Base-by-base conservation (phyloP, 768 basidiomycete species). In the Auriscalpium orientale region DNA sequence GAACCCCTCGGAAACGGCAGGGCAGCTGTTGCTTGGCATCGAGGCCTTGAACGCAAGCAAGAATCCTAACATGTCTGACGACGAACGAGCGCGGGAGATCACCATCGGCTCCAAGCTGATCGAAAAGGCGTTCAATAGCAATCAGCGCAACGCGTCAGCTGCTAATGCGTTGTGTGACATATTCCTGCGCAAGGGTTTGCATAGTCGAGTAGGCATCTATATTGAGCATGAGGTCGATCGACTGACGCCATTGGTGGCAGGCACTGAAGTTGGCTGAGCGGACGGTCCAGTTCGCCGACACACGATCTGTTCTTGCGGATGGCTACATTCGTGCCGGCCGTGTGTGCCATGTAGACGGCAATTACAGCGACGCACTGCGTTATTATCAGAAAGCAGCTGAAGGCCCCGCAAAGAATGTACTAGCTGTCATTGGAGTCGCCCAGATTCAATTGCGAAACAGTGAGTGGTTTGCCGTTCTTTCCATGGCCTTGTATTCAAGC, bases 191-290 rank as follows among this genome's bases (percentile, higher is more conserved):
- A 90, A 87, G 65, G 83, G 83, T 2, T 81, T 84, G 50, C 72
- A 79, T 46, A 74, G 78, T 57, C 77, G 80, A 59, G 91, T 85
- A 58, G 40, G 76, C 68, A 4, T 11, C n/a, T 40, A 21, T 45
- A 22, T 20, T 16, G 8, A 37, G 10, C 48, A 10, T 38, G 15
- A 34, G 16, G 1, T 6, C n/a, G 3, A 22, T 40, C 15, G 28
- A 18, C 43, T 22, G 55, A 53, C 15, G 60, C 33, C 22, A 49
- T 18, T 46, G 52, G 18, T 20, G 53, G 1, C 54, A 93, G 85
- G 91, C 93, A 0, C 69, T 95, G 46, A 99, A 98, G 74, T 75
- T 98, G 18, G 94, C 93, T 21, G 97, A 98, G 65, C 82, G 94
- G 51, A 88, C 94, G 0, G 85, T 98, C 43, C 94, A 98, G 66